Base-by-base conservation (phyloP, 2,329 filamentous ascomycete species). In the Verticillium albo-atrum region DNA sequence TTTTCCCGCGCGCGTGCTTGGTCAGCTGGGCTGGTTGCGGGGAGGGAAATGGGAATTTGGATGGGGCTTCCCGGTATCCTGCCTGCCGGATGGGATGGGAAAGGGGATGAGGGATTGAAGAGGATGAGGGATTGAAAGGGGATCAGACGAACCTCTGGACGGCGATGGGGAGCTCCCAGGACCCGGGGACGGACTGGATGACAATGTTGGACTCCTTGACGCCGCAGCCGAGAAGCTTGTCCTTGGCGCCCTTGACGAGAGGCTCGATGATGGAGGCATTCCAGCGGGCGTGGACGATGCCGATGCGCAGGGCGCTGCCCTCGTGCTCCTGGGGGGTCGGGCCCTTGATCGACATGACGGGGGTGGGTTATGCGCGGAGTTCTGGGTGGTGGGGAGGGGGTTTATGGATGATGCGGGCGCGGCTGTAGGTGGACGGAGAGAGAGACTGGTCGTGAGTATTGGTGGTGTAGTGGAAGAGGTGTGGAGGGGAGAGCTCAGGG, bases 221-320 rank as follows among this genome's bases (percentile, higher is more conserved):
- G 58, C 95, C 95, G 57, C 89, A 86, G 51, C 84, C 84, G 34
- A 89, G 78, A 59, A 99, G 87, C 71, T 89, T 89, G 68, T 89
- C 88, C 76, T 89, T 91, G 53, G 91, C 86, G 65, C 95, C 95
- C 57, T 84, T 80, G 62, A 99, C 83, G 60, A 99, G 87, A 57
- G 92, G 87, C 61, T 90, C 87, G 75, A 98, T 97, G 72, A 99
- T 91, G 66, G 83, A 84, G 65, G 82, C 83, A 79, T 99, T 99
- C 95, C 95, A 99, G 69, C 95, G 88, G 61, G 94, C 94, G 78
- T 98, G 95, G 61, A 99, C 85, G 72, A 99, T 98, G 72, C 90
- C 94, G 72, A 99, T 89, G 71, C 95, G 91, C 64, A 99, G 85
- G 70, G 80, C 81, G 68, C 86, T 86, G 74, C 90, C 89, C 72